Base-by-base conservation (phyloP, 805 yeast species). In the Pichia phayaonensis region DNA sequence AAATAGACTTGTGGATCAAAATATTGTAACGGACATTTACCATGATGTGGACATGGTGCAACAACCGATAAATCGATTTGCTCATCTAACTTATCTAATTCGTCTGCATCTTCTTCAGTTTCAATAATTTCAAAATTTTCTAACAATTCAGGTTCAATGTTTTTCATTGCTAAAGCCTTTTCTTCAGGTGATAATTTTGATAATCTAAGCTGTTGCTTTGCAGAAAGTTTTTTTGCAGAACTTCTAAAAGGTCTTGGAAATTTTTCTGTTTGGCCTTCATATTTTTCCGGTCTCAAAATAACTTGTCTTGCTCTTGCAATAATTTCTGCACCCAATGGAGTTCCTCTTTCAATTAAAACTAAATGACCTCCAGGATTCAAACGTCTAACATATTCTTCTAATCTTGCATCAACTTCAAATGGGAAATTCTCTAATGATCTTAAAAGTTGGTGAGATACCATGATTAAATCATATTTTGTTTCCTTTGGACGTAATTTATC, bases 11-110 rank as follows among this genome's bases (percentile, higher is more conserved):
- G 78, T 2, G 95, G 87, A 46, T 84, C 84, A 15, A 84, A 83
- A 31, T 81, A 73, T 65, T 90, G 97, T 49, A 92, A 69, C 0
- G 98, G 97, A 61, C 97, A 90, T 56, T 72, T 76, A 13, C 83
- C 79, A 59, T 89, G 96, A 63, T 94, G 97, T 0, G 92, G 68
- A 62, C 97, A 94, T 3, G 99, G 99, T 0, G 96, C 96, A 20
- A 92, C 62, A 10, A 92, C 74, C 40, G 77, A 76, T 46, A 90
- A 60, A 56, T 84, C 76, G 74, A 61, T 76, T 66, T 42, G 56
- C 41, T 52, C 61, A 27, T 52, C 54, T 4, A 36, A 10, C 4
- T 21, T 22, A 20, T 44, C 53, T 3, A 42, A 15, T 15, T 15
- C 29, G 12, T 46, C 47, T 16, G 50, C 59, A 3, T 50, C 40